phyloP scores from a whole-genome alignment of 2,329 filamentous ascomycete genomes.

The Aspergillus fischeri region DNA sequence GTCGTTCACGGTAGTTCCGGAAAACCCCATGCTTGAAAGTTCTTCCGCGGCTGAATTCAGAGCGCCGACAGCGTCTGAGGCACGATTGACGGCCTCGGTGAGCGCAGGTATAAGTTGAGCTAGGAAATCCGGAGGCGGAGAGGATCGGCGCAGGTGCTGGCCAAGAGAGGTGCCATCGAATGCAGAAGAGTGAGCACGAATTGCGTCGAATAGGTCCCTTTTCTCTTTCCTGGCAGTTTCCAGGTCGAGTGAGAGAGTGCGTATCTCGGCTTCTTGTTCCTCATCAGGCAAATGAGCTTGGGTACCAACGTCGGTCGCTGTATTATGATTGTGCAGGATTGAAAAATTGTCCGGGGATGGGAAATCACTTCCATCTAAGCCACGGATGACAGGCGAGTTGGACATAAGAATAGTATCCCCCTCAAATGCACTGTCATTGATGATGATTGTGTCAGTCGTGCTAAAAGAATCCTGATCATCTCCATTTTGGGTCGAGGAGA shows the following conservation, averaged over 20 bases:
- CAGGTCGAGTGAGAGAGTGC: slow-evolving; percentile 33
- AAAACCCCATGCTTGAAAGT: slow-evolving; percentile 38
- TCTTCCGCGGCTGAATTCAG: slow-evolving; percentile 34
- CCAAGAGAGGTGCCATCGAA: slow-evolving; percentile 19
- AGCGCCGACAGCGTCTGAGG: slow-evolving; percentile 35
- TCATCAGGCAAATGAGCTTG: slow-evolving; percentile 14
- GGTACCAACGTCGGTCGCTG: slow-evolving; percentile 14
- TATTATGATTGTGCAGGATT: slow-evolving; percentile 7
- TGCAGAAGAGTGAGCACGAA: slow-evolving; percentile 27
- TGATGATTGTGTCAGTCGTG: slow-evolving; percentile 22
- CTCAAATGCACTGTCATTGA: slow-evolving; percentile 27
- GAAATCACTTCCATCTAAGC: slow-evolving; percentile 4
- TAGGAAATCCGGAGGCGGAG: slow-evolving; percentile 38
- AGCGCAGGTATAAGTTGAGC: slow-evolving; percentile 35
- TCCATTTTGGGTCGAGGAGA: slow-evolving; percentile 5
- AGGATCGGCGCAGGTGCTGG: slow-evolving; percentile 21
- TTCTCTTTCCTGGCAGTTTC: slow-evolving; percentile 39
- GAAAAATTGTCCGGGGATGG: slow-evolving; percentile 17
- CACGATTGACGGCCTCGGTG: slow-evolving; percentile 32
- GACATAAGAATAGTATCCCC: slow-evolving; percentile 27
- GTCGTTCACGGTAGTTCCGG: slow-evolving; percentile 25
- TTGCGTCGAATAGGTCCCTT: slow-evolving; percentile 36
- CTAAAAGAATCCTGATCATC: slow-evolving; percentile 1
- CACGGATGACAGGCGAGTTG: slow-evolving; percentile 28
- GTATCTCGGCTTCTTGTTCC: slow-evolving; percentile 23